Evolutionary conservation across 371 early-diverging fungal genomes (phyloP), one percentile per base, ranked within the genome.

Genomic region (Quaeritorhiza haematococci): DNA sequence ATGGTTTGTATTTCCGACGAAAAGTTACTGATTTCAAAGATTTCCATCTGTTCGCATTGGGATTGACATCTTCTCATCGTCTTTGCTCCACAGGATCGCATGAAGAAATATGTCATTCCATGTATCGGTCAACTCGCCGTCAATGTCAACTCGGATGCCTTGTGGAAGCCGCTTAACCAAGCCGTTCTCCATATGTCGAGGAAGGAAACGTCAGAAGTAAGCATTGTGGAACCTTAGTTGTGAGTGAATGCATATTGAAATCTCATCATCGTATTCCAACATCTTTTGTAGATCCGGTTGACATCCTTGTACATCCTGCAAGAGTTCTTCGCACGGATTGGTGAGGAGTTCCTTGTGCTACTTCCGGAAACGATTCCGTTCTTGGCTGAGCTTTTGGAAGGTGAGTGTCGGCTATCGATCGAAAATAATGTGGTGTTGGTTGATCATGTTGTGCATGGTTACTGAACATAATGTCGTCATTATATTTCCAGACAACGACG

Each of bases 361-460:
- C 76, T 97, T 72, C 94, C 96, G 8, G 96, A 96, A 72, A 94
- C 94, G 43, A 90, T 96, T 53, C 94, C 98, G 1, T 90, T 87
- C 75, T 67, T 97, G 66, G 93, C 94, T 2, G 98, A 97, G 74
- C 74, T 94, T 19, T 85, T 94, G 88, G 98, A 97, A 61, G 74
- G 61, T 67, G 32, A 3, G 57, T 53, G 8, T 53, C 4, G n/a
- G 7, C 29, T 2, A n/a, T 1, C 17, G n/a, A 17, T 19, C 32
- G 15, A 53, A n/a, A 17, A 35, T 1, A 17, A 1, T 43, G 8
- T 13, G 52, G 26, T 69, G 87, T 86, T 55, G 85, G 87, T 52
- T 83, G 33, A 23, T 34, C n/a, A 44, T 35, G 60, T 42, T 62
- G 33, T 32, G 19, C 3, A 27, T 17, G 56, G 58, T 68, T 50